Evolutionary conservation across 73 alveolate species (phyloP), one percentile per base, ranked within the genome.

Genomic region (Loxodes magnus): DNA sequence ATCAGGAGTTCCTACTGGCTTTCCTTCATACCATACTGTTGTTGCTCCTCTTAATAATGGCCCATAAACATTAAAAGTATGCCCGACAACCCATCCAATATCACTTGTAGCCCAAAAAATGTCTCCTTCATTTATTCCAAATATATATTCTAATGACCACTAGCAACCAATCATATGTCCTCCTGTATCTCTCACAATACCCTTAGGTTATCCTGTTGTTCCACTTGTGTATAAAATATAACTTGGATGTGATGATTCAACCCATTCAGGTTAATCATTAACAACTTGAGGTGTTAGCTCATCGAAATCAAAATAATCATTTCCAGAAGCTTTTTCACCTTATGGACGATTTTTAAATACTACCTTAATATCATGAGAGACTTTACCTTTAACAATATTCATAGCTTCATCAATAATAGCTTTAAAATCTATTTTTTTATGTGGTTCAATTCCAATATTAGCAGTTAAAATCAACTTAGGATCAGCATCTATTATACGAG

Each of bases 51-150:
- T 71, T 15, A 95, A 65, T 25, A 95, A 73, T 12, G 99, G 99
- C 0, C 99, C 98, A 60, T 95, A 95, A 27, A 92, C 96, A 33
- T 89, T 89, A 74, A 84, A 95, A 24, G 92, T 62, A 78, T 95
- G 99, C 21, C 99, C 99, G 2, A 92, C 98, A 9, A 92, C 98
- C 99, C 99, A 95, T 35, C 98, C 99, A 49, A 95, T 83, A 73
- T 95, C 99, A 20, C 96, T 79, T 27, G 96, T 89, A 5, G 98
- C 73, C 77, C 92, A 92, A 49, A 72, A 79, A 21, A 80, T 79
- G 52, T 92, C 98, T 7, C 94, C 96, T 43, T 58, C 31, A 42
- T 71, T 64, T 28, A 93, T 50, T 39, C 77, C 92, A 89, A 87
- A 78, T 62, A 89, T 72, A 42, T 87, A 75, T 73, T 84, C 75